phyloP scores from a whole-genome alignment of 129 eudicot genomes.

The Lactuca sativa region DNA sequence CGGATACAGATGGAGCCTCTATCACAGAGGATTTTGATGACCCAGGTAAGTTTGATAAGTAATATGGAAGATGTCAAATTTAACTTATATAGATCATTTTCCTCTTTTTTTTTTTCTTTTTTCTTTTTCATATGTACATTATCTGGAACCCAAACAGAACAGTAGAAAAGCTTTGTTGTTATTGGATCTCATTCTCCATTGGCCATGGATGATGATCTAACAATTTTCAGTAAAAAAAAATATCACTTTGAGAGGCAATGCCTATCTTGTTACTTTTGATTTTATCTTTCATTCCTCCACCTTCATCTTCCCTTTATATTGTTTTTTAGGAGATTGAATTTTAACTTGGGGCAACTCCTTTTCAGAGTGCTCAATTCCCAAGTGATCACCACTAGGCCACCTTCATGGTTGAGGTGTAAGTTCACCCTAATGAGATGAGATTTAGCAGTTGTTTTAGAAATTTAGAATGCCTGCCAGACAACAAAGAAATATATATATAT shows the following conservation, averaged over 20 bases:
- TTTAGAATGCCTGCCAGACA: no score
- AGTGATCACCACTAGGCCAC: no score
- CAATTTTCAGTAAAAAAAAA: background rate
- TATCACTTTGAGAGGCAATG: background rate
- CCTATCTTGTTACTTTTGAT: background rate
- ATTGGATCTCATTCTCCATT: background rate
- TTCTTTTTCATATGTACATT: background rate
- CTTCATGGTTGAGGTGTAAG: no score
- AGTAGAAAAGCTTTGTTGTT: constrained; percentile 3
- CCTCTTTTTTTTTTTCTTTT: constrained; percentile 14
- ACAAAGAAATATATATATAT: no score
- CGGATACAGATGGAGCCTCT: constrained; percentile 60
- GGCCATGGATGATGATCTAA: constrained; percentile 16
- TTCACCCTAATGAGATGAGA: no score
- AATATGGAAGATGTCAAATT: constrained; percentile 11
- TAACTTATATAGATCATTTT: background rate
- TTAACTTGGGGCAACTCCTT: no score
- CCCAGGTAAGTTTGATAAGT: constrained; percentile 43
- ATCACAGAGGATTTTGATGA: constrained; percentile 58
- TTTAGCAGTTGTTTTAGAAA: no score
- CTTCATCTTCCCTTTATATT: no score
- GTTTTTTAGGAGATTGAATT: no score
- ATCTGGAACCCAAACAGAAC: constrained; percentile 12
- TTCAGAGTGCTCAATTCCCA: no score
- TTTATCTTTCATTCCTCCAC: no score